Conservation (phyloP, 2,329 filamentous ascomycete genomes). For the Colletotrichum kahawae region DNA sequence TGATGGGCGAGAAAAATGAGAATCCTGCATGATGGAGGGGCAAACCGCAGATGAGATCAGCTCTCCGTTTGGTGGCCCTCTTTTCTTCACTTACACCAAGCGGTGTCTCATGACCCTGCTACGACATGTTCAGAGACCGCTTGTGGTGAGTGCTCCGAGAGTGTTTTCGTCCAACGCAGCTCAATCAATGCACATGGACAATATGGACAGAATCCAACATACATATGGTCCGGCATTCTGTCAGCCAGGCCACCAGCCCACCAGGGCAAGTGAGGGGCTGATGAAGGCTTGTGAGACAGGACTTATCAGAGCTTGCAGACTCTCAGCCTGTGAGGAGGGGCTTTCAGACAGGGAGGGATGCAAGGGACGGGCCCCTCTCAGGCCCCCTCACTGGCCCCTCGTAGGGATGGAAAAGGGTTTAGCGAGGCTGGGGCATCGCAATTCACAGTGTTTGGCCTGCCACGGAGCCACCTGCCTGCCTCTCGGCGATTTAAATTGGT, state of each 20-base stretch:
- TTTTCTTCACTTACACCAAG: background rate
- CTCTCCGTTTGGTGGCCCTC: background rate
- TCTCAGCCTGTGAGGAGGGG: conserved; percentile 15
- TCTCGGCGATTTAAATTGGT: conserved; percentile 21
- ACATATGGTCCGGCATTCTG: background rate
- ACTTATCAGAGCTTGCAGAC: conserved; percentile 7
- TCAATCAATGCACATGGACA: background rate
- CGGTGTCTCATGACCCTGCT: background rate
- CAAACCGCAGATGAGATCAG: background rate
- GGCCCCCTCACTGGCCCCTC: background rate
- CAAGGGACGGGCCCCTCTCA: conserved; percentile 13
- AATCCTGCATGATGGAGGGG: background rate
- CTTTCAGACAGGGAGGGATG: conserved; percentile 15
- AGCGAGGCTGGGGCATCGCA: conserved; percentile 7
- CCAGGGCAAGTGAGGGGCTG: background rate
- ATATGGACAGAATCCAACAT: background rate
- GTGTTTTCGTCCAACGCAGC: background rate
- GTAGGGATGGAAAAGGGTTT: conserved; percentile 7
- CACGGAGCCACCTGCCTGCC: conserved; percentile 2
- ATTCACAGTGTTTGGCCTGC: background rate
- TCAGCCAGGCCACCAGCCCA: background rate
- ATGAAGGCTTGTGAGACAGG: conserved; percentile 1
- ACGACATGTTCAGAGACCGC: background rate
- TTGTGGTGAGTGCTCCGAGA: background rate
- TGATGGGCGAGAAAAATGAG: background rate